A percentile compares a stretch with the other conserved stretches of the same genome.
Evolutionary conservation across 1,284 basidiomycete genomes (phyloP).

Genomic region (Puccinia polysora): DNA sequence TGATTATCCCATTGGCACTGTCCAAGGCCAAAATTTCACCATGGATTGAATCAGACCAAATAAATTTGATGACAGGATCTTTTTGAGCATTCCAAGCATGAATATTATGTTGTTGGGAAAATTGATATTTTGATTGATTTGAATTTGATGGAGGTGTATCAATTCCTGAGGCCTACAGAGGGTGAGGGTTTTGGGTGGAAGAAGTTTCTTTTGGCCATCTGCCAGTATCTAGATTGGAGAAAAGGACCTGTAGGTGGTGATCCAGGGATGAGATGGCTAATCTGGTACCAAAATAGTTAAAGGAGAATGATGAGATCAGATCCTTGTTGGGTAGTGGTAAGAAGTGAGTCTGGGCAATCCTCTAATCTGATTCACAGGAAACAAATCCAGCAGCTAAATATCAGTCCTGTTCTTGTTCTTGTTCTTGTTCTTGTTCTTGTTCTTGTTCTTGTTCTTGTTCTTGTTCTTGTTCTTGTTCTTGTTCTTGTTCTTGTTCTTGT

Average conservation of each 20-base stretch:
- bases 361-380: too few species aligned
- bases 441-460: too few species aligned
- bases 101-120: not conserved
- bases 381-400: too few species aligned
- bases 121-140: slow-evolving; percentile 58
- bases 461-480: too few species aligned
- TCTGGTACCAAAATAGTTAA: slow-evolving; percentile 79
- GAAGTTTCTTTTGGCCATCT: slow-evolving; percentile 44
- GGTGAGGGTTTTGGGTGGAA: slow-evolving; percentile 53
- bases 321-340: slow-evolving; percentile 58
- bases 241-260: slow-evolving; percentile 60
- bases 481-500: too few species aligned
- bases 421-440: too few species aligned
- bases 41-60: slow-evolving; percentile 27
- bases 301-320: slow-evolving; percentile 75
- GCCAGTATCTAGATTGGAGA: slow-evolving; percentile 32
- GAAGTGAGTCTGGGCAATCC: slow-evolving; percentile 29
- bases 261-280: slow-evolving; percentile 71
- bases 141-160: slow-evolving; percentile 64
- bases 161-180: too few species aligned
- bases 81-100: slow-evolving; percentile 17
- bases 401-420: too few species aligned
- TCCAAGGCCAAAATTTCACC: too few species aligned
- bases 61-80: slow-evolving; percentile 9
- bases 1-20: slow-evolving; percentile 7